Conservation (phyloP, 768 basidiomycete species). For the Mycena venus region DNA sequence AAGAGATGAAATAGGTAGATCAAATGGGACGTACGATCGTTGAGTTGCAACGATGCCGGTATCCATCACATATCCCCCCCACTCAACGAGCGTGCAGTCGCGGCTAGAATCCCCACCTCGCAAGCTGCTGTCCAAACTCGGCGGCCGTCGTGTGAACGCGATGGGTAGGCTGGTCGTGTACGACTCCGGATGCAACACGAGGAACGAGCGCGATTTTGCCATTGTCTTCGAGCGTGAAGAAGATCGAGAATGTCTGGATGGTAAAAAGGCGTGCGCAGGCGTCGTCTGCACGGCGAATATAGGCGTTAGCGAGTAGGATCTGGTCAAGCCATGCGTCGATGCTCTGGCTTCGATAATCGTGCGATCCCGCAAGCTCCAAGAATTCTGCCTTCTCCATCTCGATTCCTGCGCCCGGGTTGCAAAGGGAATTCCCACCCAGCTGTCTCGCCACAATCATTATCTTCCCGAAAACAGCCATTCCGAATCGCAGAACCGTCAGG, state of each 20-base stretch:
- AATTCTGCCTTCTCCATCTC: neutral
- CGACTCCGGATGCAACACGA: neutral
- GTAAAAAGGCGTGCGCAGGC: neutral
- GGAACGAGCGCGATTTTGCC: neutral
- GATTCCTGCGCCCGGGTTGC: neutral
- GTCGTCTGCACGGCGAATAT: neutral
- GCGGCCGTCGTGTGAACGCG: neutral
- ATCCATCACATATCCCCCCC: too few relatives aligned
- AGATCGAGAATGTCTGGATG: neutral
- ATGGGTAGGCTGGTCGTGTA: neutral
- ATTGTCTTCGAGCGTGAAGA: neutral
- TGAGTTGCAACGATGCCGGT: too few relatives aligned
- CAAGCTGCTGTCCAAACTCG: neutral
- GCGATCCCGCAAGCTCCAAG: neutral
- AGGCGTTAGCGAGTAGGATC: neutral
- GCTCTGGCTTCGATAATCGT: neutral
- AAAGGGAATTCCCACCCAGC: neutral
- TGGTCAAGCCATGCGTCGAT: neutral
- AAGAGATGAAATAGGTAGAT: too few relatives aligned
- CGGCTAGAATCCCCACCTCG: neutral
- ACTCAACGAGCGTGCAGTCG: neutral
- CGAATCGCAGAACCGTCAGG: neutral
- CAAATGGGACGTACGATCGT: too few relatives aligned
- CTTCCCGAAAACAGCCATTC: neutral
- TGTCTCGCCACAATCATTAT: neutral